A percentile compares a stretch with the other conserved stretches of the same genome.
Evolutionary conservation across 2,329 filamentous ascomycete genomes (phyloP).

Genomic region (Colletotrichum zoysiae): DNA sequence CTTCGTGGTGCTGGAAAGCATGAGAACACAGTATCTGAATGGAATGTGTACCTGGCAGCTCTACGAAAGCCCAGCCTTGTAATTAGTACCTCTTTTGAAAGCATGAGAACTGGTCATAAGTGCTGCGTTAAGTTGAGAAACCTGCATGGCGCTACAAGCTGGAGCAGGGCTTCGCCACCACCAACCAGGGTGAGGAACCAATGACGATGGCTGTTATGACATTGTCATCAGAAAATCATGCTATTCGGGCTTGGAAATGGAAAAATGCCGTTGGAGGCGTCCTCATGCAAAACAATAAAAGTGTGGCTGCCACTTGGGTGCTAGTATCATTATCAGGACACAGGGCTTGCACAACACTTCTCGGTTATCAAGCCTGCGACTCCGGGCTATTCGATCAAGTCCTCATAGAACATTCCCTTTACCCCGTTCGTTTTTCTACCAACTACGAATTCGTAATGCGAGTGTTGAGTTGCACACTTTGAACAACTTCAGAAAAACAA

Average conservation of each 20-base stretch:
- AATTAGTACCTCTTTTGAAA: no score
- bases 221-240: constrained; percentile 5
- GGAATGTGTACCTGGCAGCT: no score
- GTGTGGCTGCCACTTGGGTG: not conserved
- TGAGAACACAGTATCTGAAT: no score
- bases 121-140: not conserved
- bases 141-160: constrained; percentile 31
- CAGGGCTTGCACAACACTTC: not conserved
- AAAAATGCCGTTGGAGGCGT: not conserved
- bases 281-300: not conserved
- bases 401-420: not conserved
- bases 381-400: not conserved
- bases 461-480: not conserved
- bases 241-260: not conserved
- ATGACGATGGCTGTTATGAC: not conserved
- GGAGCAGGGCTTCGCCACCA: constrained; percentile 34
- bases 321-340: not conserved
- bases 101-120: not conserved
- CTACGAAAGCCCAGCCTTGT: no score
- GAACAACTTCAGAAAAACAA: not conserved
- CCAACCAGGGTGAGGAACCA: constrained; percentile 22
- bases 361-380: not conserved
- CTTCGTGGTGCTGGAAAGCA: not conserved
- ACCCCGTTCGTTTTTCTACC: not conserved
- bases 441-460: not conserved